These are phyloP conservation scores for Trichoderma polysporum DNA, from an alignment of 2,329 filamentous ascomycete species.

Conservation along the genomic window DNA sequence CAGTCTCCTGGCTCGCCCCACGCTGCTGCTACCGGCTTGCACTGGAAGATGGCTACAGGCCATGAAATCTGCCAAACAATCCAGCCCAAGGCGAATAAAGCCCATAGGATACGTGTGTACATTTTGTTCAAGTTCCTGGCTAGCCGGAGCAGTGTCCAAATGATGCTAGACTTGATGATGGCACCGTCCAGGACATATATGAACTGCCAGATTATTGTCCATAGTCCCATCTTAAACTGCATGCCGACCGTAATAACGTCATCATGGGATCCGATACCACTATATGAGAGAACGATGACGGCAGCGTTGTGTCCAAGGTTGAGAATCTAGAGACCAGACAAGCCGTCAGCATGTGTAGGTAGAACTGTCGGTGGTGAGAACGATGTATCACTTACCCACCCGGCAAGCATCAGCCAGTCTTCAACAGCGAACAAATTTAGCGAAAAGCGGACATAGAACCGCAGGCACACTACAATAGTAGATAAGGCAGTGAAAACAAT, in stretches of 20 bases:
- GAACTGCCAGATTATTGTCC: slow-evolving; percentile 1
- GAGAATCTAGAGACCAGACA: neutral
- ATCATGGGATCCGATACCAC: neutral
- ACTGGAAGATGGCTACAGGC: slow-evolving; percentile 1
- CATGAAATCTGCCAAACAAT: neutral
- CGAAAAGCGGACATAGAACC: neutral
- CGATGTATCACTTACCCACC: neutral
- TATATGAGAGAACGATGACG: neutral
- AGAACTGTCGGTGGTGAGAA: neutral
- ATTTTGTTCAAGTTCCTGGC: neutral
- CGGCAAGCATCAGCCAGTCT: slow-evolving; percentile 1
- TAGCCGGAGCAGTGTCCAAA: neutral
- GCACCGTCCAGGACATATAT: neutral
- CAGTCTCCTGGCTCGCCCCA: neutral
- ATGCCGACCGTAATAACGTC: slow-evolving; percentile 2
- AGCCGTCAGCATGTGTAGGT: neutral
- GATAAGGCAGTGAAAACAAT: neutral
- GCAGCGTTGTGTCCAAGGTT: neutral
- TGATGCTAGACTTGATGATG: neutral
- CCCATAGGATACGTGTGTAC: neutral
- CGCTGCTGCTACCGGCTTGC: neutral
- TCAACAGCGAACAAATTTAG: neutral
- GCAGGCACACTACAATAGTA: neutral
- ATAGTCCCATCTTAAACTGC: neutral
- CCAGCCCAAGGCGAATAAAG: neutral